Base-by-base conservation (phyloP, 768 basidiomycete species). In the Plicaturopsis crispa region DNA sequence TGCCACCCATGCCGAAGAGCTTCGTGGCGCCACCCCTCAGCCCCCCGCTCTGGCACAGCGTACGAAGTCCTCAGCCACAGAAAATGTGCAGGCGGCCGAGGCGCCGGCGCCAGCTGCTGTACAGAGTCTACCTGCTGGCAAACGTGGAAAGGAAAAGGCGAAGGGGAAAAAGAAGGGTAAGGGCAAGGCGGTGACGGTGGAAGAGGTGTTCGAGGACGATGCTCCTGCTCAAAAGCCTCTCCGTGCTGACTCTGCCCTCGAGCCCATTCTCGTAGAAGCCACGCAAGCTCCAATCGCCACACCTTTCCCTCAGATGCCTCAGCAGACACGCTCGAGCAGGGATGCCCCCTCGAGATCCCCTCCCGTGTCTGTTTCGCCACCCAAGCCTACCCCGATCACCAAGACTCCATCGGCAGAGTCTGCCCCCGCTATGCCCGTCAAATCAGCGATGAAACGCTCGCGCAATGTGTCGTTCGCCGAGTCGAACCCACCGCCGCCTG, bases 311-410 rank as follows among this genome's bases (percentile, higher is more conserved):
- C 18, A 11, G 24, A 18, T 17, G 36, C 24, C 24, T n/a, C 18
- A 38, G 36, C 23, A 22, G n/a, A 38, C 8, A 28, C 24, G 30
- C 19, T 26, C 24, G 8, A 18, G 17, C 24, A 38, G 20, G 24
- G 24, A 38, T 38, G 24, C 21, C 24, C 36, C 24, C 36, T 38
- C 24, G 36, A 38, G 24, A 28, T 28, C 36, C 4, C 36, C 36
- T 16, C 13, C 21, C 8, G 36, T 26, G 36, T 13, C 36, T 5
- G 21, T 28, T 10, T 19, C 36, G 12, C 14, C 36, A 6, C 24
- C 36, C 16, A 38, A 18, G 24, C 24, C 36, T n/a, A 38, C 24
- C 13, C 36, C 36, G 24, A n/a, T 23, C 18, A 28, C 36, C 11
- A 28, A 28, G 18, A 38, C 24, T 16, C 14, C 36, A 10, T 23